These are phyloP conservation scores for Rauvolfia tetraphylla DNA, from an alignment of 257 asterid species.

Conservation along the genomic window DNA sequence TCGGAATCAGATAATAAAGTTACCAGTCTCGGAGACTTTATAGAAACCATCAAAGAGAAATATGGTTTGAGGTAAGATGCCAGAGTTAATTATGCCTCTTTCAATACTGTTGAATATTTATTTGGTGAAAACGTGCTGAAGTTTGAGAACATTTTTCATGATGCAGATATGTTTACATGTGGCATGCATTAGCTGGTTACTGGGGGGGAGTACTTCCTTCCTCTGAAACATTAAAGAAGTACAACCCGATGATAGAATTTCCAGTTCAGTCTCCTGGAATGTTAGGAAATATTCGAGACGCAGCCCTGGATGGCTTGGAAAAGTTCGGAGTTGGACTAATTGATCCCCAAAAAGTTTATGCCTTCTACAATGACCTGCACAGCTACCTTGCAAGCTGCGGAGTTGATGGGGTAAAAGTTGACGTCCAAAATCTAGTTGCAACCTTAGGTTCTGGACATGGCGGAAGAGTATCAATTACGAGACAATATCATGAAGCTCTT, in stretches of 20 bases:
- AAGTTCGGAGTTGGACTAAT: slow-evolving; percentile 16
- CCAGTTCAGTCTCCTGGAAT: slow-evolving; percentile 19
- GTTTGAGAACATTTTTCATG: not conserved
- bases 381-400: slow-evolving; percentile 24
- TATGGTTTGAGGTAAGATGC: slow-evolving; percentile 17
- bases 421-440: slow-evolving; percentile 60
- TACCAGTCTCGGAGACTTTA: not conserved
- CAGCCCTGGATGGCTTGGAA: slow-evolving; percentile 17
- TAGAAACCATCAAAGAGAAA: slow-evolving; percentile 9
- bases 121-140: not conserved
- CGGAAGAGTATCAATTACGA: slow-evolving; percentile 64
- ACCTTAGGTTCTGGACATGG: slow-evolving; percentile 57
- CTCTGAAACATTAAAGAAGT: slow-evolving; percentile 5
- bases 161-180: slow-evolving; percentile 19
- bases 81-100: not conserved
- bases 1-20: slow-evolving; percentile 1
- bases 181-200: slow-evolving; percentile 24
- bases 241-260: slow-evolving; percentile 12
- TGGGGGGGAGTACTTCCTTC: slow-evolving; percentile 22
- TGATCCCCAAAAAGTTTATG: slow-evolving; percentile 7
- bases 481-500: slow-evolving; percentile 54
- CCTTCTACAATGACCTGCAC: slow-evolving; percentile 25
- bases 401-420: slow-evolving; percentile 47
- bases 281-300: slow-evolving; percentile 4
- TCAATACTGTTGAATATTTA: not conserved